phyloP scores from a whole-genome alignment of 164 flowering plant genomes.

The Vitis riparia region DNA sequence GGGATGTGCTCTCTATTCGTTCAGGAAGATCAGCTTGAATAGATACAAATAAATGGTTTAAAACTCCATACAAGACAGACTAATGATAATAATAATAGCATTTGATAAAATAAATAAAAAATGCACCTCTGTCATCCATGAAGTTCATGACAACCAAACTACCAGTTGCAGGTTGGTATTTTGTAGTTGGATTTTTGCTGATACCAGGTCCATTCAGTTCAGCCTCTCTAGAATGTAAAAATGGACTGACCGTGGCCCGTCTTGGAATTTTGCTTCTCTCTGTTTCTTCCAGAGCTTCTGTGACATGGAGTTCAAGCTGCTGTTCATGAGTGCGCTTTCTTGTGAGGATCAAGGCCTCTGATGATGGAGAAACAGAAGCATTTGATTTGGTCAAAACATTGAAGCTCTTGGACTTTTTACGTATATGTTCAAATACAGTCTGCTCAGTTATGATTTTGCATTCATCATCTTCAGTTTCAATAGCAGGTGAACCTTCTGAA shows the following conservation, averaged over 20 bases:
- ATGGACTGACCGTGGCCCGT: constrained; percentile 20
- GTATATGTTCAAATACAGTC: constrained; percentile 77
- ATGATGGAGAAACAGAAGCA: constrained; percentile 27
- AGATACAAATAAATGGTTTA: not conserved
- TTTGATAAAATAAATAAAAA: constrained; percentile 12
- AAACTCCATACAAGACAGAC: constrained; percentile 3
- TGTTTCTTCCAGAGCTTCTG: constrained; percentile 25
- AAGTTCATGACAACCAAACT: constrained; percentile 6
- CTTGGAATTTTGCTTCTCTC: constrained; percentile 14
- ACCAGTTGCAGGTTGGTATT: constrained; percentile 10
- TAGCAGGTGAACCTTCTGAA: constrained; percentile 28
- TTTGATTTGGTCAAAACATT: constrained; percentile 40
- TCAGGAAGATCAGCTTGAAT: constrained; percentile 17
- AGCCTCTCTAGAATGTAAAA: constrained; percentile 17
- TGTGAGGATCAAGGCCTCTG: constrained; percentile 26
- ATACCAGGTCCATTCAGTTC: constrained; percentile 8
- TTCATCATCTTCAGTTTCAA: constrained; percentile 40
- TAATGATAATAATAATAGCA: not conserved
- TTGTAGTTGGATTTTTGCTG: constrained; percentile 5
- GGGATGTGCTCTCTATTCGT: constrained; percentile 13
- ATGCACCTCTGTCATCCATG: constrained; percentile 16
- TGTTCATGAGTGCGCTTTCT: constrained; percentile 45
- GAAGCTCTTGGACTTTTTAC: constrained; percentile 69
- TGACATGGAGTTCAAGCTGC: constrained; percentile 27
- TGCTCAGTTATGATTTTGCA: constrained; percentile 48